Evolutionary conservation across 208 protist genomes (phyloP), one percentile per base, ranked within the genome.

Genomic region (Trypanosoma boissoni): DNA sequence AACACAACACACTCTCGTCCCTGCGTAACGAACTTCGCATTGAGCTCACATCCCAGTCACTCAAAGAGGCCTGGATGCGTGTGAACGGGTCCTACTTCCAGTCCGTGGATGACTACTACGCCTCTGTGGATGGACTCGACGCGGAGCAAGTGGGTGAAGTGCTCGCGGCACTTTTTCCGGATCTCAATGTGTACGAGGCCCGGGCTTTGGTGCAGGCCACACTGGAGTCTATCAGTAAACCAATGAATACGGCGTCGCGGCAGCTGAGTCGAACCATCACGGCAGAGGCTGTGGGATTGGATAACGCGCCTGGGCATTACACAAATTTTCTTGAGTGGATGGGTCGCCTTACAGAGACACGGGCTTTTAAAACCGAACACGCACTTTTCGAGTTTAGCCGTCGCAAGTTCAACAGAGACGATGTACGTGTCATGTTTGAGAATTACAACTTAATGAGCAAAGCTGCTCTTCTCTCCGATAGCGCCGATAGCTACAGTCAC

Each of bases 321-420:
- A 92, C 85, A 23, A 95, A 95, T 58, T 95, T 95, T 51, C 64
- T 95, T 12, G 85, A 95, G 32, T 95, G 88, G 86, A 92, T 95
- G 88, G 86, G 88, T 0, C 82, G 85, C 23, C 80, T 95, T 60
- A 88, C 81, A 3, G 83, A 92, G 46, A 92, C 88, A 29, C 69
- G 76, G n/a, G 88, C 83, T 0, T 95, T 95, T 68, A 92, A 92
- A 59, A 95, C 88, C 1, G 85, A 95, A 64, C 85, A 95, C 50
- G 85, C 88, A 0, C 68, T 95, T 8, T 95, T 92, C 52, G 77
- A 95, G 58, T 95, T 95, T 51, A 90, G 78, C 45, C 76, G 88
- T 0, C 71, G 88, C 3, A 92, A 92, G 50, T 95, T 95, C 57
- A 92, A 91, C 51, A 63, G 74, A 6, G 74, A 92, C 12, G 88